Percentiles rank a stretch among this genome's conserved stretches.
These are phyloP conservation scores for Taphrina pruni DNA, from an alignment of 1,139 yeast species.

Conservation along the genomic window DNA sequence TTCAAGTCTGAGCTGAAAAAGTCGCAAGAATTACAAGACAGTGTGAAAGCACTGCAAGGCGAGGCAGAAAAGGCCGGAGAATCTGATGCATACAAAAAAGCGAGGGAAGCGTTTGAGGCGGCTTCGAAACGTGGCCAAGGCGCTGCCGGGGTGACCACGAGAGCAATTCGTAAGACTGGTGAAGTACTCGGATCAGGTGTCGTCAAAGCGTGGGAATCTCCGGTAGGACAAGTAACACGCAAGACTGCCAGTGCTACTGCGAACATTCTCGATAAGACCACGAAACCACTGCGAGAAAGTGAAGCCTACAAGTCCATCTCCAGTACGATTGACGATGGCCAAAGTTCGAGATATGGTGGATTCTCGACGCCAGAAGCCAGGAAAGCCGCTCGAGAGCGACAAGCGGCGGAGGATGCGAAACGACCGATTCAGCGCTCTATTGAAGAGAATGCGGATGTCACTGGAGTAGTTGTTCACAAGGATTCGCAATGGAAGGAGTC, in stretches of 20 bases:
- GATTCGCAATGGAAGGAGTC: slow-evolving; percentile 72
- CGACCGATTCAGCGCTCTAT: slow-evolving; percentile 65
- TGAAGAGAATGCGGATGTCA: slow-evolving; percentile 80
- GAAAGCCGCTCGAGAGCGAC: slow-evolving; percentile 64
- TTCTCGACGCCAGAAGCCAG: slow-evolving; percentile 86
- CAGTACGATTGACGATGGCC: slow-evolving; percentile 83
- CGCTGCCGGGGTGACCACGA: slow-evolving; percentile 56
- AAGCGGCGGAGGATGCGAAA: slow-evolving; percentile 63
- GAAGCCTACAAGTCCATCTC: slow-evolving; percentile 67
- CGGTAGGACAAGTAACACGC: slow-evolving; percentile 86
- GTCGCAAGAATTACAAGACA: slow-evolving; percentile 85
- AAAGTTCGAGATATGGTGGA: slow-evolving; percentile 88
- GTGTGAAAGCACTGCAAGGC: slow-evolving; percentile 92
- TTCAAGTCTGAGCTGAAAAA: slow-evolving; percentile 90
- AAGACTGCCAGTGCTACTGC: slow-evolving; percentile 78
- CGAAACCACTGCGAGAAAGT: slow-evolving; percentile 93
- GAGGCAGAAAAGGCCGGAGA: slow-evolving; percentile 96
- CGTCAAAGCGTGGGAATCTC: slow-evolving; percentile 93
- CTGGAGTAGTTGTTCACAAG: slow-evolving; percentile 80
- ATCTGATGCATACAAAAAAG: slow-evolving; percentile 88
- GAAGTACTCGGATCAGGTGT: slow-evolving; percentile 91
- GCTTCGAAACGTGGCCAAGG: slow-evolving; percentile 69
- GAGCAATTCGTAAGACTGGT: slow-evolving; percentile 75
- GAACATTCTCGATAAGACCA: slow-evolving; percentile 65
- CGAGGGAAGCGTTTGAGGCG: slow-evolving; percentile 86